Conservation (phyloP, 2,329 filamentous ascomycete genomes). For the Colletotrichum nymphaeae region DNA sequence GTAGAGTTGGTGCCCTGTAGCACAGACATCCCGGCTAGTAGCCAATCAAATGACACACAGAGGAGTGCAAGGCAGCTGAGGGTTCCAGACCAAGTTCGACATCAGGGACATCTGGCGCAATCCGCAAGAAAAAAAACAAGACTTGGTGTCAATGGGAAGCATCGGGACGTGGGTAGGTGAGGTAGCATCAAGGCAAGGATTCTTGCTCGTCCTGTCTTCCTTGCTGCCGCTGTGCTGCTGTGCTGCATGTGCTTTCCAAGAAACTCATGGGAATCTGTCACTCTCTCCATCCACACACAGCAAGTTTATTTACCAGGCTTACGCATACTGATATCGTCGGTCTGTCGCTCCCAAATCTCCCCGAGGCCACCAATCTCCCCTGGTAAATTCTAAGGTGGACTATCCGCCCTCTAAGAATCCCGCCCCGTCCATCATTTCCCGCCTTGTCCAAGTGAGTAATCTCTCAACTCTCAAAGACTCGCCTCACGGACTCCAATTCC, state of each 20-base stretch:
- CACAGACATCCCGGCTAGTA: conserved; percentile 4
- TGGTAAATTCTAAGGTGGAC: not conserved
- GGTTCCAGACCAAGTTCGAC: not conserved
- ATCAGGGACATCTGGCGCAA: not conserved
- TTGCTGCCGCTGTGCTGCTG: not conserved
- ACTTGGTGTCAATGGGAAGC: not conserved
- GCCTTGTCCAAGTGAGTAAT: not conserved
- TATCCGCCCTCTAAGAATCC: not conserved
- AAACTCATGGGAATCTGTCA: not conserved
- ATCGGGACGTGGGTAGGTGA: not conserved
- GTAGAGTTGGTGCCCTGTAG: conserved; percentile 4
- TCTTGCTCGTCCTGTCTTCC: conserved; percentile 2
- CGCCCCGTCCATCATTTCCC: conserved; percentile 7
- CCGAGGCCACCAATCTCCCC: not conserved
- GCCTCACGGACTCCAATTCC: not conserved
- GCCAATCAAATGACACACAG: not conserved
- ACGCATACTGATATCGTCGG: not conserved
- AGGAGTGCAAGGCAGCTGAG: not conserved
- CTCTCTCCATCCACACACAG: not conserved
- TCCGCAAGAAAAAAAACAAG: not conserved
- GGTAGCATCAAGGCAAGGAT: conserved; percentile 26
- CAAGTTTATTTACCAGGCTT: too few relatives aligned
- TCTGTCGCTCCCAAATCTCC: not conserved
- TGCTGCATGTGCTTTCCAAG: not conserved
- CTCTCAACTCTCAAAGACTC: not conserved